phyloP scores from a whole-genome alignment of 2,329 filamentous ascomycete genomes.

The Dactylellina leptospora region DNA sequence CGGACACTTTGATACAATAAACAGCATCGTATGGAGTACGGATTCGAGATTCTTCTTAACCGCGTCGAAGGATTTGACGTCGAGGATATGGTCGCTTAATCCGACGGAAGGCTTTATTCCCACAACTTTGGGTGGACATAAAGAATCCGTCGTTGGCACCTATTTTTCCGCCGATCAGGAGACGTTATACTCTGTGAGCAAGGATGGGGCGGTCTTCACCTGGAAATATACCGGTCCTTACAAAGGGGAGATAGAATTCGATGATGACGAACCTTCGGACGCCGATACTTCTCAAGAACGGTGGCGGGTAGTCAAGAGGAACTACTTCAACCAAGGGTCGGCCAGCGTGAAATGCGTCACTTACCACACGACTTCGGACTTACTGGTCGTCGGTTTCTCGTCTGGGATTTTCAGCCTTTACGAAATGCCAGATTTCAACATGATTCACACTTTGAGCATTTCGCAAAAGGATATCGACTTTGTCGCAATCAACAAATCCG shows the following conservation, averaged over 20 bases:
- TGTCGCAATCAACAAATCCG: slow-evolving; percentile 90
- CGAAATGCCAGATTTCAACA: slow-evolving; percentile 93
- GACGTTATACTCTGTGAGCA: slow-evolving; percentile 87
- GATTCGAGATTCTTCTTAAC: slow-evolving; percentile 96
- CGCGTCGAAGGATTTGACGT: slow-evolving; percentile 88
- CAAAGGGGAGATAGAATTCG: slow-evolving; percentile 60
- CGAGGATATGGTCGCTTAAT: slow-evolving; percentile 92
- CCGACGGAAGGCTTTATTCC: slow-evolving; percentile 86
- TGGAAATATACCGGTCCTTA: slow-evolving; percentile 81
- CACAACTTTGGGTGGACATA: slow-evolving; percentile 88
- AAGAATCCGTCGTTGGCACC: slow-evolving; percentile 89
- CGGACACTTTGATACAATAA: slow-evolving; percentile 87
- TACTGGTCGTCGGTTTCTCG: slow-evolving; percentile 97
- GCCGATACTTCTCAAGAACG: slow-evolving; percentile 73
- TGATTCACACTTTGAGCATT: slow-evolving; percentile 91
- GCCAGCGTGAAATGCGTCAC: slow-evolving; percentile 88
- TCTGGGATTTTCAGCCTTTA: slow-evolving; percentile 94
- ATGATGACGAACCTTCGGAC: slow-evolving; percentile 67
- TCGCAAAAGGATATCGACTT: slow-evolving; percentile 97
- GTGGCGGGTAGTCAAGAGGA: slow-evolving; percentile 89
- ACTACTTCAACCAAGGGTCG: slow-evolving; percentile 93
- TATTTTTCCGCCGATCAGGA: slow-evolving; percentile 97
- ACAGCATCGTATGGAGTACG: slow-evolving; percentile 90
- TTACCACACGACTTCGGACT: slow-evolving; percentile 83
- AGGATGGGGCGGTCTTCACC: slow-evolving; percentile 93